Base-by-base conservation (phyloP, 1,284 basidiomycete genomes). In the Austroboletus novae-zelandiae region DNA sequence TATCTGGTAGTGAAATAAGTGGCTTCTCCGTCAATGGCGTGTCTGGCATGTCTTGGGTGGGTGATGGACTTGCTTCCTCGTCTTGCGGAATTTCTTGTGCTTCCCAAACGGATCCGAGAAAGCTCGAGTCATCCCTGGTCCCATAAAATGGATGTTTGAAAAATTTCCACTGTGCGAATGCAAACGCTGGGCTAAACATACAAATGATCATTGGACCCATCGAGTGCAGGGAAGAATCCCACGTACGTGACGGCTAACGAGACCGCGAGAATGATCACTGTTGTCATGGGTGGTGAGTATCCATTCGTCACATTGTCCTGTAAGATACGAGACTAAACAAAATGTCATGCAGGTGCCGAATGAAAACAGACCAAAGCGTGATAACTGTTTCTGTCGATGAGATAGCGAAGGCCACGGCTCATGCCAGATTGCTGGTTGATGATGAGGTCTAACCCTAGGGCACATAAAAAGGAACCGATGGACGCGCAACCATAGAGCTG, bases 381-480 rank as follows among this genome's bases (percentile, higher is more conserved):
- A 27, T 75, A 72, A 10, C 69, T 60, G 57, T 86, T 86, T 43
- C 79, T 71, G 59, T 86, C 84, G 54, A 84, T 77, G 13, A 86
- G 71, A 58, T 74, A 79, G 15, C 84, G 76, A 29, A 86, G 70
- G 0, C 84, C 84, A 18, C 75, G 69, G 57, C 83, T 82, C 74
- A 84, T 75, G 4, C 84, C 84, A 7, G 68, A 64, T 59, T 86
- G 84, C 57, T 74, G 71, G 52, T 83, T 75, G 41, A 84, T 50
- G 40, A 76, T 61, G 9, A 86, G 71, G 62, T 86, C 84, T 8
- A 80, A 57, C 17, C 75, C 83, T 4, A 86, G 71, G 30, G 61
- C 74, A 11, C 71, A 65, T 27, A 86, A 65, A 62, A 86, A 86
- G 10, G 83, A 78, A 30, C 84, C 84, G 17, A 74, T 68, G 3